Evolutionary conservation across 139 green algal species (phyloP), one percentile per base, ranked within the genome.

Genomic region (Chloropicon primus): DNA sequence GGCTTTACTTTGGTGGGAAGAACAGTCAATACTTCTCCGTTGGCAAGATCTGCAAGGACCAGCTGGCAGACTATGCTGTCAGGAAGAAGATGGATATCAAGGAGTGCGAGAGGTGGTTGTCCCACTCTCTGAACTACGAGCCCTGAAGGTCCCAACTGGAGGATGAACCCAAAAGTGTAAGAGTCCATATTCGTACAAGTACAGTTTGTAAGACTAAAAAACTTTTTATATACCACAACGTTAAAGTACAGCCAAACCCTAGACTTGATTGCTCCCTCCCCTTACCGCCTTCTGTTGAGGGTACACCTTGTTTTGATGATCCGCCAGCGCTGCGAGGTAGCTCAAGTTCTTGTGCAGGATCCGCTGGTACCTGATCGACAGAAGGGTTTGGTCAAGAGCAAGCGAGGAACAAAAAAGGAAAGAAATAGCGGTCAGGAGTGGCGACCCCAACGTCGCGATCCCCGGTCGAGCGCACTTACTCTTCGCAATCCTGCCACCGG

Each of bases 1-100:
- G 95, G 24, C 88, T 99, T n/a, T 97, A 96, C 84, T 99, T 98
- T 87, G 95, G 80, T 21, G 86, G 83, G 72, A 88, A 88, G 21
- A 84, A 80, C 79, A 87, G 83, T 26, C 83, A 91, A 29, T 99
- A 99, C 90, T 99, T 99, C 86, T 93, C 94, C 0, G 95, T 99
- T 29, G 95, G 95, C 78, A 98, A 98, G 89, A 97, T 99, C 85
- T 94, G 88, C 0, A 25, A 89, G 53, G 95, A 98, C 80, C 92
- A 97, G 79, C 91, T 97, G 28, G 26, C 83, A 0, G 89, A 96
- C 77, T 99, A 99, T 74, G 92, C 95, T 0, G 75, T 81, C 22
- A 86, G 95, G 28, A 98, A 98, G 89, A 89, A 89, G 72, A 94
- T 96, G 88, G 78, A 90, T 10, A 22, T 92, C 22, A 84, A 89